Conservation (phyloP, 257 asterid genomes). For the Apocynum venetum region DNA sequence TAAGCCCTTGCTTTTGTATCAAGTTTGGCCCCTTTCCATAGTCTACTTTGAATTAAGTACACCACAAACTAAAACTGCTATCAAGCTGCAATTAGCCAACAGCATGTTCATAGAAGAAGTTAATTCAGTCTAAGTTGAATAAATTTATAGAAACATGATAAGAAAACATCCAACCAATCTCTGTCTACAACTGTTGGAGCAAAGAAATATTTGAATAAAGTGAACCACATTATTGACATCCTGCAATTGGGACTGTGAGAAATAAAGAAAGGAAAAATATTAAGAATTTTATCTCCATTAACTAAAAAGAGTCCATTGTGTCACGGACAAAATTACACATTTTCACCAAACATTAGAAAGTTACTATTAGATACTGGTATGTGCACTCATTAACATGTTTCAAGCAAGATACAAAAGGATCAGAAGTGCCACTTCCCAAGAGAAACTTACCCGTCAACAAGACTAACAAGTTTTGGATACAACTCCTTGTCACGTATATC, state of each 20-base stretch:
- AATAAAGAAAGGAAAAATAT: not conserved
- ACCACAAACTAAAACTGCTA: not conserved
- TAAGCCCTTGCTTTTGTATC: not conserved
- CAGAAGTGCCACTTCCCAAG: not conserved
- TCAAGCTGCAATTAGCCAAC: not conserved
- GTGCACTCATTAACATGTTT: not conserved
- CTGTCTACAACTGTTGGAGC: not conserved
- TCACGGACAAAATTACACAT: not conserved
- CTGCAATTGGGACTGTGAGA: not conserved
- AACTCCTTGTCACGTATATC: constrained; percentile 90
- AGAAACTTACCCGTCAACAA: constrained; percentile 68
- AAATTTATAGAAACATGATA: not conserved
- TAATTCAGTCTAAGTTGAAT: not conserved
- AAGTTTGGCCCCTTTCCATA: not conserved
- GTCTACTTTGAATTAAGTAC: not conserved
- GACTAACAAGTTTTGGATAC: constrained; percentile 82
- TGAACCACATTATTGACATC: constrained; percentile 4
- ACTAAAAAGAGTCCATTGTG: not conserved
- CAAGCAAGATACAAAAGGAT: not conserved
- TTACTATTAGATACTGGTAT: no score
- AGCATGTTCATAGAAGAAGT: not conserved
- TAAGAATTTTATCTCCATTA: not conserved
- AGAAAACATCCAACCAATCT: not conserved
- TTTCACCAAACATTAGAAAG: not conserved
- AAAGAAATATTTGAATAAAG: not conserved